A percentile compares a stretch with the other conserved stretches of the same genome.
Conservation (phyloP, 2,329 filamentous ascomycete genomes). For the Sclerotiophoma versabilis region DNA sequence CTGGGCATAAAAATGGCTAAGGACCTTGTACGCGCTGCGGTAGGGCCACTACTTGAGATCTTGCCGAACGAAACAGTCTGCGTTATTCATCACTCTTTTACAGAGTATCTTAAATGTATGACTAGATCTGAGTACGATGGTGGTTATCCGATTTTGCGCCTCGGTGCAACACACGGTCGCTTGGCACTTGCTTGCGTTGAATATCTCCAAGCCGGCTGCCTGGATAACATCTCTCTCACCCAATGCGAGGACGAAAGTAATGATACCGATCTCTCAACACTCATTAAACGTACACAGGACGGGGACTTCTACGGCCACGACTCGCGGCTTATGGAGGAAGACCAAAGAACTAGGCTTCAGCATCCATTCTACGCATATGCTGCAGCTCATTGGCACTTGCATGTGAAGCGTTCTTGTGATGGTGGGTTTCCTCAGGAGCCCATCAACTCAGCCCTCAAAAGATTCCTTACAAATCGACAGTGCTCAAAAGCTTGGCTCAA, state of each 20-base stretch:
- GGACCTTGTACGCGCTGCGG: slow-evolving; percentile 45
- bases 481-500: slow-evolving; percentile 9
- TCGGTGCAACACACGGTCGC: slow-evolving; percentile 13
- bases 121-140: slow-evolving; percentile 2
- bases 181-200: slow-evolving; percentile 21
- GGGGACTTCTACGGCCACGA: not conserved
- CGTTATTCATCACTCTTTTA: slow-evolving; percentile 59
- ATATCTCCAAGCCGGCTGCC: slow-evolving; percentile 22
- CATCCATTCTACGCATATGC: slow-evolving; percentile 20
- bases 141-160: slow-evolving; percentile 15
- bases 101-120: slow-evolving; percentile 51
- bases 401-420: slow-evolving; percentile 5
- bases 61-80: slow-evolving; percentile 55
- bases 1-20: slow-evolving; percentile 20
- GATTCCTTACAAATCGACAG: slow-evolving; percentile 6
- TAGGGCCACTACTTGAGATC: slow-evolving; percentile 55
- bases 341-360: slow-evolving; percentile 1
- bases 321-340: not conserved
- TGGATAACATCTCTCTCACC: slow-evolving; percentile 1
- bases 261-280: no score
- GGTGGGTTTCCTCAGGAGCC: slow-evolving; percentile 2
- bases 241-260: not conserved
- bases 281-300: not conserved
- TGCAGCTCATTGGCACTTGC: slow-evolving; percentile 18
- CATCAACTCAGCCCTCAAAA: slow-evolving; percentile 9